phyloP scores from a whole-genome alignment of 106 monocot species.

The Dendrobium officinale region DNA sequence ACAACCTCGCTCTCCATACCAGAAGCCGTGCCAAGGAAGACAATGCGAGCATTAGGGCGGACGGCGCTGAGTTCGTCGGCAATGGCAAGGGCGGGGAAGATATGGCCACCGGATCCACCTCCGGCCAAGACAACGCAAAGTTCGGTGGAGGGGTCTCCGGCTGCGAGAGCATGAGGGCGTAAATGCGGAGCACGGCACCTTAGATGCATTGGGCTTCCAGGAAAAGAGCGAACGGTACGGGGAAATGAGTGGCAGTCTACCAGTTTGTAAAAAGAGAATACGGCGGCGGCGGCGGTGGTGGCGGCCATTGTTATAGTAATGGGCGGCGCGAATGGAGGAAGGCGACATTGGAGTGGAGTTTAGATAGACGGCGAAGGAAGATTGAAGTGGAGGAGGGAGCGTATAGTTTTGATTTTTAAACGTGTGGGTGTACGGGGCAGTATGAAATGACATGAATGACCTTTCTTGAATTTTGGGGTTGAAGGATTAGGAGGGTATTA shows the following conservation, averaged over 20 bases:
- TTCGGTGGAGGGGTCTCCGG: not conserved
- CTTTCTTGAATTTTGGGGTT: not conserved
- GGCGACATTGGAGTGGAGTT: not conserved
- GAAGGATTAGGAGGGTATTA: not conserved
- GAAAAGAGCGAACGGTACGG: not conserved
- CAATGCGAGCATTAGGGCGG: constrained; percentile 8
- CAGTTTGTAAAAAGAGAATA: not conserved
- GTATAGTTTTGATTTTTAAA: not conserved
- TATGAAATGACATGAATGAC: not conserved
- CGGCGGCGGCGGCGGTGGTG: not conserved
- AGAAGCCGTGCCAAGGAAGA: constrained; percentile 25
- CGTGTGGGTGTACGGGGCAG: not conserved
- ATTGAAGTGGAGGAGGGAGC: not conserved
- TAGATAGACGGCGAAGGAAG: not conserved
- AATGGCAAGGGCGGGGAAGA: constrained; percentile 43
- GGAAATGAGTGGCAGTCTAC: not conserved
- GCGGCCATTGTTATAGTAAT: constrained; percentile 1
- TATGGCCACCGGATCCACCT: constrained; percentile 35
- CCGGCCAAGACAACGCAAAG: constrained; percentile 20
- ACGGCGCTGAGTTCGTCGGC: constrained; percentile 22
- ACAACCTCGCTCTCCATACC: constrained; percentile 25
- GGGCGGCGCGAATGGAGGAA: not conserved
- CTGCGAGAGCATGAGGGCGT: not conserved
- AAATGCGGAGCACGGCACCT: not conserved
- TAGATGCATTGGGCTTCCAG: not conserved